These are phyloP conservation scores for Aurifilum marmelostoma DNA, from an alignment of 2,329 filamentous ascomycete genomes.

Conservation along the genomic window DNA sequence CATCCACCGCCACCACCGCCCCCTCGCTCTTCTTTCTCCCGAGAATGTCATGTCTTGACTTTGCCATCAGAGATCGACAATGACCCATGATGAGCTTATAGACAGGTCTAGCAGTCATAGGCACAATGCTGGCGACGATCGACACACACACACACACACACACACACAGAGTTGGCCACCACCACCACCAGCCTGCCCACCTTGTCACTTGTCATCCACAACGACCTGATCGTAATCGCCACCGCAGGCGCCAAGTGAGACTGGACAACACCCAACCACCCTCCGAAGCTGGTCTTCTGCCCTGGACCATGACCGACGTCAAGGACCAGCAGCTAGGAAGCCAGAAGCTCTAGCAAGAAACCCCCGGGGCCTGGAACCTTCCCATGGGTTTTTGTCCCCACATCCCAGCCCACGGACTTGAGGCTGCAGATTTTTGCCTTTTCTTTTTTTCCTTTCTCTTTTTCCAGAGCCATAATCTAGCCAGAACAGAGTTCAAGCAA, in stretches of 20 bases:
- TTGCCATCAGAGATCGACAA: background rate
- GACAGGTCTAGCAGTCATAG: background rate
- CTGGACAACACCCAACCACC: background rate
- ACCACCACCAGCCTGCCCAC: background rate
- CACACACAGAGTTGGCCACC: background rate
- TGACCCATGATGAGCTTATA: background rate
- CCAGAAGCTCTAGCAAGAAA: background rate
- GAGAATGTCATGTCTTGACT: background rate
- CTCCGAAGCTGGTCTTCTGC: background rate
- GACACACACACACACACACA: background rate
- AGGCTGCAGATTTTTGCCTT: background rate
- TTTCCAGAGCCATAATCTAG: constrained; percentile 1
- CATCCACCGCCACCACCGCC: background rate
- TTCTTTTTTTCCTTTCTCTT: background rate
- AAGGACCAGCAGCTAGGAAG: background rate
- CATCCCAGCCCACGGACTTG: background rate
- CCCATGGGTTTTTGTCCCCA: background rate
- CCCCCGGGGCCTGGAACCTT: background rate
- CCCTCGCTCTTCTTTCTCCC: background rate
- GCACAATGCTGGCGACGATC: background rate
- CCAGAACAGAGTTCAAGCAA: background rate
- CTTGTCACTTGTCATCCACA: too few relatives aligned
- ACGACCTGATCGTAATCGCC: too few relatives aligned
- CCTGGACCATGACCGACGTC: background rate
- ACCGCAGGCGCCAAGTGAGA: background rate